A percentile compares a stretch with the other conserved stretches of the same genome.
phyloP scores from a whole-genome alignment of 2,329 filamentous ascomycete genomes.

The Ascosphaera acerosa region DNA sequence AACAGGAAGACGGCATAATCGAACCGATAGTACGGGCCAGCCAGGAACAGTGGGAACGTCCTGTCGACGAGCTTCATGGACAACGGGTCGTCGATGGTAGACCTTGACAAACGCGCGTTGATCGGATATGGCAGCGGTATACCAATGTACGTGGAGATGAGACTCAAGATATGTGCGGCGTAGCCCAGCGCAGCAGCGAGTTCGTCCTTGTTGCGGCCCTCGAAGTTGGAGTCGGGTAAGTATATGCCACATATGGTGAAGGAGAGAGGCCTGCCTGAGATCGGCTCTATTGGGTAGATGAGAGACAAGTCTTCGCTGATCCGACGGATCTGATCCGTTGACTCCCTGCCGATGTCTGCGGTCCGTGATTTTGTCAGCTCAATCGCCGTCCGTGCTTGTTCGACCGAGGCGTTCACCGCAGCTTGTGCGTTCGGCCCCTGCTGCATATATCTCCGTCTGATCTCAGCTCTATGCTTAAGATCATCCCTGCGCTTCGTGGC shows the following conservation, averaged over 20 bases:
- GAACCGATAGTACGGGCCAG: constrained; percentile 60
- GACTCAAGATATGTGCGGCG: constrained; percentile 46
- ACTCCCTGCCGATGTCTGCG: constrained; percentile 29
- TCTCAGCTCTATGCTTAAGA: too few relatives aligned
- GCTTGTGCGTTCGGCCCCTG: too few relatives aligned
- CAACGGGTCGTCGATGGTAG: constrained; percentile 52
- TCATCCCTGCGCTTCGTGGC: constrained; percentile 35
- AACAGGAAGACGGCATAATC: constrained; percentile 93
- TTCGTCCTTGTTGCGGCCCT: constrained; percentile 43
- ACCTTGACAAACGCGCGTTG: constrained; percentile 43
- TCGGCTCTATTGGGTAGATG: constrained; percentile 59
- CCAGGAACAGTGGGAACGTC: constrained; percentile 60
- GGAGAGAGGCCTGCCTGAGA: constrained; percentile 36
- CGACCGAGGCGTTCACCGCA: too few relatives aligned
- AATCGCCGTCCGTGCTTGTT: too few relatives aligned
- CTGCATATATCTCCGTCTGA: constrained; percentile 34
- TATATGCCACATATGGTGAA: constrained; percentile 63
- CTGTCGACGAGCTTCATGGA: constrained; percentile 27
- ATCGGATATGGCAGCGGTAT: constrained; percentile 62
- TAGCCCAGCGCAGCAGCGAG: constrained; percentile 56
- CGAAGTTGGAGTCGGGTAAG: constrained; percentile 55
- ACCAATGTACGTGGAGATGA: constrained; percentile 60
- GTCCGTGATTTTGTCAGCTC: too few relatives aligned
- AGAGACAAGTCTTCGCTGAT: constrained; percentile 59
- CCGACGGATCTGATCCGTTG: constrained; percentile 65